phyloP scores from a whole-genome alignment of 768 basidiomycete species.

The Termitomyces sp. region DNA sequence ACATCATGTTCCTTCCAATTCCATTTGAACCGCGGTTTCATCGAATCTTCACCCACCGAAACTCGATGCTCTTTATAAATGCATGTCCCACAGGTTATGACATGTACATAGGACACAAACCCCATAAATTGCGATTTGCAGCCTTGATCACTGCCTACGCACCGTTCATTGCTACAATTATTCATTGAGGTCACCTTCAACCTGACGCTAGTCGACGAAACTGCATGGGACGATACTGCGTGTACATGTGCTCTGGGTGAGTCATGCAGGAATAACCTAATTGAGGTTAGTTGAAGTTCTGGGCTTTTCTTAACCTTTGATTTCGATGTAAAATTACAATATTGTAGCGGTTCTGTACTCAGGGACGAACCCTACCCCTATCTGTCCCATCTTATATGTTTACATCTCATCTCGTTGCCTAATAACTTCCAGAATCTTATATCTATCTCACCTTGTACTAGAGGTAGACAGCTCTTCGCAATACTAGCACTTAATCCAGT shows the following conservation, averaged over 20 bases:
- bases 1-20: too few relatives aligned
- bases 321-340: not conserved
- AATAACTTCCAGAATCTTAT: too few relatives aligned
- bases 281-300: not conserved
- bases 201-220: constrained; percentile 8
- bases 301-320: not conserved
- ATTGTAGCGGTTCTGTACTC: too few relatives aligned
- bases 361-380: too few relatives aligned
- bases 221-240: not conserved
- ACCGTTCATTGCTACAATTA: constrained; percentile 3
- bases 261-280: constrained; percentile 1
- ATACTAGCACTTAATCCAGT: too few relatives aligned
- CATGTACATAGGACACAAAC: not conserved
- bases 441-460: too few relatives aligned
- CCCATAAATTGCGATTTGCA: not conserved
- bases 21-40: too few relatives aligned
- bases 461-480: too few relatives aligned
- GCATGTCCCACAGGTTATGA: not conserved
- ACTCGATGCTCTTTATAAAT: not conserved
- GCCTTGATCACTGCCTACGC: not conserved
- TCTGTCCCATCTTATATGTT: too few relatives aligned
- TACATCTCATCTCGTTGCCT: too few relatives aligned
- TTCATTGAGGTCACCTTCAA: constrained; percentile 10
- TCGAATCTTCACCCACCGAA: not conserved
- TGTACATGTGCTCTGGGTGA: not conserved